Evolutionary conservation across 345 rosid species (phyloP), one percentile per base, ranked within the genome.

Genomic region (Linum usitatissimum): DNA sequence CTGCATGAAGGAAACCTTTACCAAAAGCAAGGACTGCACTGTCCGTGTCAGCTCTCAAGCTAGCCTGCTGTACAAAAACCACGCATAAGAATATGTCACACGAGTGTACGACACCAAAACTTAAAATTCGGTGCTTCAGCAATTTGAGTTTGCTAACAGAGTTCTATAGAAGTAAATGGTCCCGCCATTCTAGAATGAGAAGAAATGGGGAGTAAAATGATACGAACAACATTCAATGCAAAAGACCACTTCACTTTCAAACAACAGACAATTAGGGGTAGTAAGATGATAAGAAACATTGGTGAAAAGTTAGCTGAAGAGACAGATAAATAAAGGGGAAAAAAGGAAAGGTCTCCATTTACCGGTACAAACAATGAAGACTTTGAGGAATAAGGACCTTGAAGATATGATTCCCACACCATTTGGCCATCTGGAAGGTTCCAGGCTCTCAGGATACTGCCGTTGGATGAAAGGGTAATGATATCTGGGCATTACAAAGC

Each of bases 401-500:
- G 77, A 74, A 93, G 79, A 48, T 76, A 75, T 65, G 94, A 78
- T 73, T 90, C 95, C 99, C 99, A 90, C 61, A 84, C 96, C 96
- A 93, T 84, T 72, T 90, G 99, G 56, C 99, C 97, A 78, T 93
- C 97, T 59, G 97, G 97, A 71, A 93, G 99, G 78, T 90, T 93
- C 97, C 99, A 93, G 6, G 97, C 96, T 80, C 99, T 77, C 65
- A 93, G 53, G 64, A 63, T 75, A 77, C 87, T 87, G 66, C 99
- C 99, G 23, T 74, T 75, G 0, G 92, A 84, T 53, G 96, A 90
- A 72, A 90, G 88, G 57, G 90, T 87, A 42, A 93, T 75, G 48
- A 86, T 88, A 77, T 90, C 97, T 93, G 85, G 60, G 62, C 53
- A 28, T 55, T 65, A 68, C 61, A 66, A 58, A 57, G 61, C 19